Conservation (phyloP, 148 eudicot species). For the Persicaria tinctoria region DNA sequence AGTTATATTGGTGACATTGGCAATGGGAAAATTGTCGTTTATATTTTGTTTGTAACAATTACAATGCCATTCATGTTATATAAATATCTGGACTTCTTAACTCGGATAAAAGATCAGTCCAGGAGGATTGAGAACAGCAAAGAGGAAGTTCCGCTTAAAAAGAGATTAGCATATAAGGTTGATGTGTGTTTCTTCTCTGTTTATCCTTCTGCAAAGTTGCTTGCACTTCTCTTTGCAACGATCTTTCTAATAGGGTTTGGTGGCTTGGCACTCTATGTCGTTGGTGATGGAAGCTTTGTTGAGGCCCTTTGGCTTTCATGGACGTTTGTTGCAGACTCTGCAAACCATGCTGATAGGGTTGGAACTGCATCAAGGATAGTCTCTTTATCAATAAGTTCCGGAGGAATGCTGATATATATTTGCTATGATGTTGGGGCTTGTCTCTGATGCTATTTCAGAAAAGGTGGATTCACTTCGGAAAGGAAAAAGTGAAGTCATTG, state of each 20-base stretch:
- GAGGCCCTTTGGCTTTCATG: conserved; percentile 96
- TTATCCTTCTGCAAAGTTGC: conserved; percentile 90
- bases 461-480: conserved; percentile 90
- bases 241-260: conserved; percentile 85
- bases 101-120: conserved; percentile 37
- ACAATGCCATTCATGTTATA: conserved; percentile 59
- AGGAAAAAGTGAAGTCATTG: conserved; percentile 97
- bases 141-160: conserved; percentile 79
- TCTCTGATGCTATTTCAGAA: conserved; percentile 95
- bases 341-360: conserved; percentile 89
- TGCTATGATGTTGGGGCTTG: conserved; percentile 97
- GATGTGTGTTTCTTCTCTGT: conserved; percentile 92
- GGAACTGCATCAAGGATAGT: conserved; percentile 84
- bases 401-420: conserved; percentile 96
- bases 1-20: conserved; percentile 23
- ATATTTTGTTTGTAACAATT: conserved; percentile 47
- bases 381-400: conserved; percentile 75
- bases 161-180: conserved; percentile 78
- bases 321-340: conserved; percentile 93
- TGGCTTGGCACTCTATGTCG: conserved; percentile 81
- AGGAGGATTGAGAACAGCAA: conserved; percentile 35
- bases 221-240: conserved; percentile 84
- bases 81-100: conserved; percentile 62
- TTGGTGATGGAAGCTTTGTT: conserved; percentile 60
- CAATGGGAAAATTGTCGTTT: conserved; percentile 50